Evolutionary conservation across 2,329 filamentous ascomycete genomes (phyloP).

Genomic region (Exophiala sp.): DNA sequence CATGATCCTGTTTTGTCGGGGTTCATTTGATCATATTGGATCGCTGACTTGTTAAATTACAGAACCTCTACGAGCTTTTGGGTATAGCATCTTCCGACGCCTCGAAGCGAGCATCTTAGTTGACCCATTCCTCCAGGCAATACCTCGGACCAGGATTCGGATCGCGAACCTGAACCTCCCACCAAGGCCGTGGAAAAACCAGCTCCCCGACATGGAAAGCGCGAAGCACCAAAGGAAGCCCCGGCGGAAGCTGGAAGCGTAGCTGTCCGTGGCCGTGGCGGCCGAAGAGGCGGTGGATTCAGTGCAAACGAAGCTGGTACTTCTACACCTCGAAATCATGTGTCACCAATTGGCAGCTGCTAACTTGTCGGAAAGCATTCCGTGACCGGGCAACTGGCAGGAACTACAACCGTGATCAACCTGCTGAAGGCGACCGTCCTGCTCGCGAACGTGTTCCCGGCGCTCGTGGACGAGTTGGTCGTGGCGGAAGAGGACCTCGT

Average conservation of each 20-base stretch:
- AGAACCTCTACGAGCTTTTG: constrained; percentile 99
- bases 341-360: constrained; percentile 9
- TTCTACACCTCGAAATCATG: constrained; percentile 37
- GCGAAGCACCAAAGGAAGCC: constrained; percentile 72
- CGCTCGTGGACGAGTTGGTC: constrained; percentile 50
- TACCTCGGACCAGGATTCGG: constrained; percentile 64
- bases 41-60: constrained; percentile 27
- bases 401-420: constrained; percentile 73
- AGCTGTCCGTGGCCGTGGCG: constrained; percentile 42
- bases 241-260: constrained; percentile 42
- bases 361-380: constrained; percentile 58
- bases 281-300: constrained; percentile 52
- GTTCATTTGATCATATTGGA: no score
- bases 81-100: constrained; percentile 54
- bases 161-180: constrained; percentile 69
- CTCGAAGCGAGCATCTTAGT: constrained; percentile 18
- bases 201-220: constrained; percentile 70
- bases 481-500: constrained; percentile 52
- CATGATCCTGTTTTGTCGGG: constrained; percentile 3
- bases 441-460: constrained; percentile 39
- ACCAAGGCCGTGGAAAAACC: constrained; percentile 87
- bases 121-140: constrained; percentile 49
- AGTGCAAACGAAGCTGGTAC: constrained; percentile 82
- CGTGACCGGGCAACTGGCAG: constrained; percentile 78
- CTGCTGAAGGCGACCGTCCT: constrained; percentile 54